Evolutionary conservation across 1,139 yeast genomes (phyloP), one percentile per base, ranked within the genome.

Genomic region (Candida tropicalis): DNA sequence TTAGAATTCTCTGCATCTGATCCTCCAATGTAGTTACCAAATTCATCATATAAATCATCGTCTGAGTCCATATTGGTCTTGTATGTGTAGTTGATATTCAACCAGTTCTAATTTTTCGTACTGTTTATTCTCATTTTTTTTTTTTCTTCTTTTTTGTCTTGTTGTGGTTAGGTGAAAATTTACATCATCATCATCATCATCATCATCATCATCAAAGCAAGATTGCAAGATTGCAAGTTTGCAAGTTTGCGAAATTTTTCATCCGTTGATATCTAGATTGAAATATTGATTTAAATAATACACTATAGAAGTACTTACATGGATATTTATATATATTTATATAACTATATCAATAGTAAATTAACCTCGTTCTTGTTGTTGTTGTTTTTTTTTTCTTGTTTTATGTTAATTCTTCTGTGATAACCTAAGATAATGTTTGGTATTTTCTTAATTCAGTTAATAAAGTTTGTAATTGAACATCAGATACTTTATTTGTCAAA

Each of bases 401-500:
- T 26, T 11, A 7, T 27, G 16, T n/a, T 6, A 4, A 12, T 27
- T 27, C 5, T 27, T 27, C 12, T 27, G 9, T 27, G 7, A 12
- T 12, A n/a, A n/a, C 16, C 24, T 52, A 68, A 25, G 72, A 63
- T 55, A 73, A 70, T 1, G 78, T 72, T 56, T 73, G 79, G 54
- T 73, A 75, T 64, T 87, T 82, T 53, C 90, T 81, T 59, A 89
- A 75, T 68, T 91, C 97, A 56, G 91, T 95, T 55, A 93, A 75
- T 47, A 91, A 77, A 41, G 88, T 83, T 63, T 90, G 96, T 48
- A 93, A 71, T 59, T 91, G 97, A 39, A 87, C 87, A 54, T 90
- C 96, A 5, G 88, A 79, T 39, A 88, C 90, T 63, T 91, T 91
- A 51, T 75, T 78, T 15, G 81, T 76, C 58, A 93, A 74, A 65